Conservation (phyloP, 163 green algal species). For the Volvox carteri region DNA sequence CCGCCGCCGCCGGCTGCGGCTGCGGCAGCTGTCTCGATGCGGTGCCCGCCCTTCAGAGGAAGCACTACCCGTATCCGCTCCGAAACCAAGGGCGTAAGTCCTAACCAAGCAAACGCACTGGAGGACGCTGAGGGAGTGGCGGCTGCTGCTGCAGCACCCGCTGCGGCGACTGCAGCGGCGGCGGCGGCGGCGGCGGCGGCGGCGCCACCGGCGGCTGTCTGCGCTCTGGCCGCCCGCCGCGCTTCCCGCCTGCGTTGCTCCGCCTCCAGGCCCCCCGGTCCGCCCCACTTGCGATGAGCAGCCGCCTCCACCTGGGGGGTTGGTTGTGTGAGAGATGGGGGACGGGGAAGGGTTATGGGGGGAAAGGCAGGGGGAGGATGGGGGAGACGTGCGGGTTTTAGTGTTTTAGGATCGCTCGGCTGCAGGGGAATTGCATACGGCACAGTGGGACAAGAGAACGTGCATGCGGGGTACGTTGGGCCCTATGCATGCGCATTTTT, state of each 20-base stretch:
- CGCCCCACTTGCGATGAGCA: constrained; percentile 45
- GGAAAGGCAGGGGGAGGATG: background rate
- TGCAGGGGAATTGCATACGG: no score
- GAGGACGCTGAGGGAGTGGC: background rate
- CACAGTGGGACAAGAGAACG: no score
- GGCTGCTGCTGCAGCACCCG: background rate
- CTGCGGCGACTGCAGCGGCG: background rate
- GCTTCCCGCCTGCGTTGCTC: constrained; percentile 18
- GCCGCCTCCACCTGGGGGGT: constrained; percentile 27
- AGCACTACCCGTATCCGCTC: constrained; percentile 31
- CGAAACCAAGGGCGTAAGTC: constrained; percentile 7
- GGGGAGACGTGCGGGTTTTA: no score
- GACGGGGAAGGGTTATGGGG: no score
- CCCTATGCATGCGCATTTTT: no score
- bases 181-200: background rate
- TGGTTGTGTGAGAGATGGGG: no score
- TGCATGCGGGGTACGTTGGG: no score
- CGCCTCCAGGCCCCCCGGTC: background rate
- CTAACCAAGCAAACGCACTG: background rate
- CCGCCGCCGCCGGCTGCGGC: no score
- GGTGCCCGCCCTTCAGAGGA: background rate
- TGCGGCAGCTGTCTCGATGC: background rate
- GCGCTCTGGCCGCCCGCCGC: background rate
- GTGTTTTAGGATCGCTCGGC: no score
- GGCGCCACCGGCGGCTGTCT: background rate